Evolutionary conservation across 805 yeast genomes (phyloP), one percentile per base, ranked within the genome.

Genomic region (Clavispora fructus): DNA sequence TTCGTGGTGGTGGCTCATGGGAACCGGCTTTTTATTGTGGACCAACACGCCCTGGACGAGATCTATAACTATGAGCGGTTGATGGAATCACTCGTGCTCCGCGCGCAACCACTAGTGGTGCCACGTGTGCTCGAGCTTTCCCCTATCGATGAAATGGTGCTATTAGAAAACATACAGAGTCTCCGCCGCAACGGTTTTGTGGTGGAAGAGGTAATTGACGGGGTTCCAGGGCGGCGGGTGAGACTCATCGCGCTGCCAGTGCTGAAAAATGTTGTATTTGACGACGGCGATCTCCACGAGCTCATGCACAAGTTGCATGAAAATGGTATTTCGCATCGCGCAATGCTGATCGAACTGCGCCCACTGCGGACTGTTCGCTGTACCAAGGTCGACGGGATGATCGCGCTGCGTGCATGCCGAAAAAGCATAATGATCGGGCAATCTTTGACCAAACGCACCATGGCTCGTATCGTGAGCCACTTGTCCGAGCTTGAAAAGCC

Each of bases 41-140:
- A 94, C 62, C 99, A 94, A 64, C 99, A 94, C 68, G 99, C 99
- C 1, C 87, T 96, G 53, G 99, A 94, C 67, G 99, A 94, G 59
- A 94, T 91, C 55, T 89, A 59, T 69, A 94, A 94, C 63, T 94
- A 88, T 68, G 99, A 94, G 62, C 71, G 69, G 41, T 65, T 86
- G 13, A 82, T 79, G 54, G 63, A 68, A 14, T 73, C 71, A 2
- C 79, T 86, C 0, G 66, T 69, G 0, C 80, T 91, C 51, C 76
- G 79, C 39, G 58, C 68, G 9, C 59, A 94, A 64, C 81, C 82
- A 1, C 68, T 94, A 41, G 87, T 92, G 6, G 54, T 50, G 2
- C 73, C 74, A 1, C 59, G 71, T 0, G 83, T 86, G 0, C 68
- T 92, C 9, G 86, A 87, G 39, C 65, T 94, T 40, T 85, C 81